Percentiles rank a stretch among this genome's conserved stretches.
Conservation (phyloP, 1,284 basidiomycete species). For the Puccinia novopanici region DNA sequence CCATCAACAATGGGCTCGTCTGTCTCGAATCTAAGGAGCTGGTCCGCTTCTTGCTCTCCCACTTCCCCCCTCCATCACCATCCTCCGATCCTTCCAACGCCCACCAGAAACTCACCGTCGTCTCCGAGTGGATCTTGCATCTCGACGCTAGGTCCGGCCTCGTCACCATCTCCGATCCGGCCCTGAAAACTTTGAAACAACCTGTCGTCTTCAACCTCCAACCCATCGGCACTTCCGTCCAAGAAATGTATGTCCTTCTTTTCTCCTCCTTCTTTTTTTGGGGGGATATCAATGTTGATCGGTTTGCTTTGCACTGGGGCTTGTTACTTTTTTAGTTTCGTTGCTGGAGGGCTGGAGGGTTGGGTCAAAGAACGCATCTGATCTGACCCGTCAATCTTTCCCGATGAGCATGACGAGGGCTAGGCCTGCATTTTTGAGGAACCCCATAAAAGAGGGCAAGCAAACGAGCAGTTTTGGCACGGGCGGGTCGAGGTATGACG, state of each 20-base stretch:
- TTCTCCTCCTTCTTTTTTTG: background rate
- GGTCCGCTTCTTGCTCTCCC: conserved; percentile 76
- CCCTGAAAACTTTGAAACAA: conserved; percentile 55
- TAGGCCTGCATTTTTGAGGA: too few species aligned
- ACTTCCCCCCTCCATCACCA: conserved; percentile 69
- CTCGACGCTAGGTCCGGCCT: conserved; percentile 67
- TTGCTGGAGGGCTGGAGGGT: conserved; percentile 63
- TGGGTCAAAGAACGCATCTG: conserved; percentile 63
- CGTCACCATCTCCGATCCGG: conserved; percentile 63
- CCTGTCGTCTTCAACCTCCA: conserved; percentile 69
- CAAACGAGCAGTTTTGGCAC: too few species aligned
- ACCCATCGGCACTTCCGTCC: conserved; percentile 82
- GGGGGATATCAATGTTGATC: background rate
- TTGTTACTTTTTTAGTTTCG: conserved; percentile 12
- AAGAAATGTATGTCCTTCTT: conserved; percentile 69
- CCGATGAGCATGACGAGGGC: too few species aligned
- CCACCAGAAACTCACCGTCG: conserved; percentile 72
- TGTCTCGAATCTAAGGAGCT: conserved; percentile 90
- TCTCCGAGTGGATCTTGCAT: conserved; percentile 74
- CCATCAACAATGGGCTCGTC: conserved; percentile 97
- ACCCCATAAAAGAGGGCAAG: too few species aligned
- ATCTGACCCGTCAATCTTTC: background rate
- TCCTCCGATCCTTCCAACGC: too few species aligned
- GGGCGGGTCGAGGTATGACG: too few species aligned
- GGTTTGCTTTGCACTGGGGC: too few species aligned